Percentiles rank a stretch among this genome's conserved stretches.
Evolutionary conservation across 208 protist genomes (phyloP).

Genomic region (Wallacemonas rigidus): DNA sequence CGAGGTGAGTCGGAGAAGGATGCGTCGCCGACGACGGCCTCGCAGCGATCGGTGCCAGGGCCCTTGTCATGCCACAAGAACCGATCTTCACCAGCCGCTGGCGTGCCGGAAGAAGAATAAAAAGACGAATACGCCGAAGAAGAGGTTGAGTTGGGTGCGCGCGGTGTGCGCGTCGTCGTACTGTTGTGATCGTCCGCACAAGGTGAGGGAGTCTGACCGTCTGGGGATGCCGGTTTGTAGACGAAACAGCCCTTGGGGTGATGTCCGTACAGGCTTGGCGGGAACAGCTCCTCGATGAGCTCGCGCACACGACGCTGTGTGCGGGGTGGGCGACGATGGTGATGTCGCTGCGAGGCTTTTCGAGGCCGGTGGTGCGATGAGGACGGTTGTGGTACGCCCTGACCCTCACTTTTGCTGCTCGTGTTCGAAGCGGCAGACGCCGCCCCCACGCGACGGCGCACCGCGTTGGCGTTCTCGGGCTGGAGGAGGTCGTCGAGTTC

Average conservation of each 20-base stretch:
- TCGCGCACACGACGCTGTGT: constrained; percentile 62
- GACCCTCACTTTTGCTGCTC: neutral
- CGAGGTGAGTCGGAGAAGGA: neutral
- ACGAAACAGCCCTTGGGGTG: constrained; percentile 8
- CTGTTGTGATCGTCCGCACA: neutral
- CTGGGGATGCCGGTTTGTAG: neutral
- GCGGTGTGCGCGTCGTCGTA: neutral
- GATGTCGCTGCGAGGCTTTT: no score
- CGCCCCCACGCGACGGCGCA: neutral
- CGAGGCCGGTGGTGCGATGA: no score
- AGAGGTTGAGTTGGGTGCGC: neutral
- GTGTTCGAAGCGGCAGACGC: constrained; percentile 14
- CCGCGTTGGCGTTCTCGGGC: constrained; percentile 5
- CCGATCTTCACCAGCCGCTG: neutral
- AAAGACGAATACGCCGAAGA: no score
- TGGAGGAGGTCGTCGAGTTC: constrained; percentile 41
- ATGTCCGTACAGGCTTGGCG: constrained; percentile 26
- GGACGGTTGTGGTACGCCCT: neutral
- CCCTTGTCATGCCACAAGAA: constrained; percentile 17
- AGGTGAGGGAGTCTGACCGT: neutral
- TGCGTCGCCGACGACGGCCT: neutral
- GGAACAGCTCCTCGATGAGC: constrained; percentile 82
- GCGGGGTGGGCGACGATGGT: neutral
- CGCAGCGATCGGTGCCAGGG: neutral
- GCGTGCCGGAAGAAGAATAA: neutral